A percentile compares a stretch with the other conserved stretches of the same genome.
phyloP scores from a whole-genome alignment of 2,329 filamentous ascomycete species.

The Aspergillus sp. region DNA sequence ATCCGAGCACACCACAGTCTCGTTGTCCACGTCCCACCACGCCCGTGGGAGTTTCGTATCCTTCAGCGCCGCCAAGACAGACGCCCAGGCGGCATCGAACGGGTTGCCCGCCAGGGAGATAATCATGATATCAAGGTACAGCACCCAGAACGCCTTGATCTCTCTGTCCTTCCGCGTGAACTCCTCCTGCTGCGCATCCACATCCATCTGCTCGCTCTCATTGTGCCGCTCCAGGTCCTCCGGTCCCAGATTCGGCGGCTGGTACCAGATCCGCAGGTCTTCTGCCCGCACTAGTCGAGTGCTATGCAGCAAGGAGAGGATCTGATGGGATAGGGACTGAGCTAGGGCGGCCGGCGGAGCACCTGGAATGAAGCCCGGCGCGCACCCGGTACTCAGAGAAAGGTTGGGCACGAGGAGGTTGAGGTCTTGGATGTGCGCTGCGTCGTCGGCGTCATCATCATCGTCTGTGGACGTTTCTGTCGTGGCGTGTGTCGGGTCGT shows the following conservation, averaged over 20 bases:
- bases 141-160: slow-evolving; percentile 85
- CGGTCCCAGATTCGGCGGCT: slow-evolving; percentile 41
- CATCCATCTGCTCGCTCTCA: slow-evolving; percentile 47
- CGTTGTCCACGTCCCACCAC: slow-evolving; percentile 78
- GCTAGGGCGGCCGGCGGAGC: slow-evolving; percentile 75
- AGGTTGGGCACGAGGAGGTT: slow-evolving; percentile 89
- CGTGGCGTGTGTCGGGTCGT: slow-evolving; percentile 11
- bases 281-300: slow-evolving; percentile 64
- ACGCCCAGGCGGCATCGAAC: slow-evolving; percentile 87
- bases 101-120: slow-evolving; percentile 89
- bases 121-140: slow-evolving; percentile 94
- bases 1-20: slow-evolving; percentile 73
- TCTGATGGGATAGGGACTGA: slow-evolving; percentile 77
- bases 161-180: slow-evolving; percentile 37
- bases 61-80: slow-evolving; percentile 74
- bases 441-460: slow-evolving; percentile 43
- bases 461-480: slow-evolving; percentile 14
- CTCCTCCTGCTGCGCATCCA: slow-evolving; percentile 43
- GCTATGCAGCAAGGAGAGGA: slow-evolving; percentile 73
- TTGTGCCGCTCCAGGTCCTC: slow-evolving; percentile 31
- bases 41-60: slow-evolving; percentile 76
- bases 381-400: slow-evolving; percentile 85
- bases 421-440: slow-evolving; percentile 47
- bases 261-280: slow-evolving; percentile 72
- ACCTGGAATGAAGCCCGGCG: slow-evolving; percentile 80